A percentile compares a stretch with the other conserved stretches of the same genome.
Conservation (phyloP, 139 green algal species). For the Micractinium conductrix region DNA sequence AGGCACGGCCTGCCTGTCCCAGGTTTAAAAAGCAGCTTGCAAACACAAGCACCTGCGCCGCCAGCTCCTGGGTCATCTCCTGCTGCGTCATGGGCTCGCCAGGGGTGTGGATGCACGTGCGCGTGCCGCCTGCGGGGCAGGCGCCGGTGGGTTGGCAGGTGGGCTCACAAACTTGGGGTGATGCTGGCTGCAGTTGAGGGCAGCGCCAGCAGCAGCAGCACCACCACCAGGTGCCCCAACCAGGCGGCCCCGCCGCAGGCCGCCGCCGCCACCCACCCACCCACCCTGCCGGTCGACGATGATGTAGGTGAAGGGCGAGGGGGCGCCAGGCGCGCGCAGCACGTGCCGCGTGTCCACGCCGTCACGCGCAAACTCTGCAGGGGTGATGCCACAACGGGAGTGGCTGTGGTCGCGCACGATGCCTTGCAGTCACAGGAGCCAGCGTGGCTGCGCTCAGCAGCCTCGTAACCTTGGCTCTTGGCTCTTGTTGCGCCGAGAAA, state of each 20-base stretch:
- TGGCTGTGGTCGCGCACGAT: too few relatives aligned
- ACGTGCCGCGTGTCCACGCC: constrained; percentile 83
- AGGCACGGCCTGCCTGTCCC: too few relatives aligned
- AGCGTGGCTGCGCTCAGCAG: too few relatives aligned
- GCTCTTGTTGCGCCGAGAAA: too few relatives aligned
- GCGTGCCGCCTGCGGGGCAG: constrained; percentile 74
- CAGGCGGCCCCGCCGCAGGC: too few relatives aligned
- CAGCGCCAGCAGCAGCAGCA: neutral
- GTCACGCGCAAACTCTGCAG: constrained; percentile 85
- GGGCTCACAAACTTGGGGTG: neutral
- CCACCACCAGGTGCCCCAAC: too few relatives aligned
- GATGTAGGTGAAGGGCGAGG: constrained; percentile 99
- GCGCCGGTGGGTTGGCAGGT: too few relatives aligned
- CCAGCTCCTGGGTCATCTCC: constrained; percentile 67
- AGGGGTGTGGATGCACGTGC: constrained; percentile 97
- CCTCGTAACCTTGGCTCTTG: too few relatives aligned
- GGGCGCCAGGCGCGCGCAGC: constrained; percentile 58
- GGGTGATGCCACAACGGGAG: too few relatives aligned
- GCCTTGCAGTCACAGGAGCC: too few relatives aligned
- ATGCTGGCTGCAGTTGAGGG: neutral
- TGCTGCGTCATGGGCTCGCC: constrained; percentile 62
- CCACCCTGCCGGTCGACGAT: constrained; percentile 89
- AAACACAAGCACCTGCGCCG: too few relatives aligned
- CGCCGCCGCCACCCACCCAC: neutral
- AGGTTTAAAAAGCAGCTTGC: too few relatives aligned